Base-by-base conservation (phyloP, 2,329 filamentous ascomycete genomes). In the Apiospora phragmitis region DNA sequence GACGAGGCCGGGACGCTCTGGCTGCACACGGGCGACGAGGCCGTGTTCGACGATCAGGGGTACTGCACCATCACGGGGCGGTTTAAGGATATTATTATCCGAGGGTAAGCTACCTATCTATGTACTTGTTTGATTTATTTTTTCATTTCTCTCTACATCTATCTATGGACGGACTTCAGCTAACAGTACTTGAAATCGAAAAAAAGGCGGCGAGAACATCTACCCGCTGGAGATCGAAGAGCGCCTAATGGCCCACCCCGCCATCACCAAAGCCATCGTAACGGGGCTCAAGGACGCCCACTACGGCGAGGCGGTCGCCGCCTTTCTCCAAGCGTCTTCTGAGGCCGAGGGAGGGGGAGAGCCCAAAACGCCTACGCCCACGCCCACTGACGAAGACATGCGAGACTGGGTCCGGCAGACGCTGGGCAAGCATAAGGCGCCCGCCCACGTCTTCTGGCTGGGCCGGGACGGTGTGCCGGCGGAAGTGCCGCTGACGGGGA, bases 51-150 rank as follows among this genome's bases (percentile, higher is more conserved):
- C 71, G 87, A 89, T 43, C 81, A 89, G 11, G 92, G 91, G 0
- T 93, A 93, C 77, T 93, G 91, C 74, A 86, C 84, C 8, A 94
- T 94, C 74, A 94, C 92, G 0, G 92, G 92, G 0, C 85, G 92
- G 26, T 93, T 93, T 81, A 94, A 94, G 82, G 92, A 94, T 71
- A 93, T 94, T 45, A 93, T 94, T 71, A 94, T 94, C 72, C 85
- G 92, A 75, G 92, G 92, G 90, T 85, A 75, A 69, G 82, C 70
- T n/a, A n/a, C n/a, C n/a, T n/a, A n/a, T n/a, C n/a, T n/a, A n/a
- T n/a, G n/a, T n/a, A n/a, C n/a, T 65, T 49, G 9, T n/a, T 38
- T 38, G 2, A 1, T 38, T 35, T 7, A 12, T 18, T 21, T n/a
- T 11, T 38, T 55, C 6, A 51, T 3, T 21, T 29, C 6, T 9